phyloP scores from a whole-genome alignment of 805 yeast genomes.

The Starmerella stellata region DNA sequence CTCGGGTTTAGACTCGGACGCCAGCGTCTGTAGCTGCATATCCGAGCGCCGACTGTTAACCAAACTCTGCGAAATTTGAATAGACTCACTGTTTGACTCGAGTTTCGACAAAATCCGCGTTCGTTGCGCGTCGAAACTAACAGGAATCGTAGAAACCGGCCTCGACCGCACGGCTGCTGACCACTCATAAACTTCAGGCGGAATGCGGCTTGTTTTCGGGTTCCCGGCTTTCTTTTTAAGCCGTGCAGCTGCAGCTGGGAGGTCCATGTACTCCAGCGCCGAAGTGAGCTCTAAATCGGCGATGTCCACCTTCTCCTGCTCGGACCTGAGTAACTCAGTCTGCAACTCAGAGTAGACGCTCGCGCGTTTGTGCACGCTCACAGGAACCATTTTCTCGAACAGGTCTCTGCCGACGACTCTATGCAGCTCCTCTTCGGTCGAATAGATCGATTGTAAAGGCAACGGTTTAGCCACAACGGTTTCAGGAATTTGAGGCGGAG shows the following conservation, averaged over 20 bases:
- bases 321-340: slow-evolving; percentile 54
- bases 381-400: slow-evolving; percentile 65
- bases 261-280: slow-evolving; percentile 58
- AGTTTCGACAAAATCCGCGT: slow-evolving; percentile 13
- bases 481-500: slow-evolving; percentile 48
- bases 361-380: slow-evolving; percentile 69
- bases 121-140: slow-evolving; percentile 18
- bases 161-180: slow-evolving; percentile 18
- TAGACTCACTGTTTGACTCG: slow-evolving; percentile 5
- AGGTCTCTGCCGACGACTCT: slow-evolving; percentile 36
- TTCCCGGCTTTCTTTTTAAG: slow-evolving; percentile 1
- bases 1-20: slow-evolving; percentile 29
- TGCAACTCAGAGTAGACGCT: slow-evolving; percentile 81
- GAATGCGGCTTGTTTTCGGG: slow-evolving; percentile 14
- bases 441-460: slow-evolving; percentile 27
- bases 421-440: slow-evolving; percentile 26
- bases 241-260: slow-evolving; percentile 33
- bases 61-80: slow-evolving; percentile 21
- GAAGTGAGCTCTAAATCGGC: slow-evolving; percentile 65
- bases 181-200: slow-evolving; percentile 28
- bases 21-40: slow-evolving; percentile 38
- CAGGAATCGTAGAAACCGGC: slow-evolving; percentile 5
- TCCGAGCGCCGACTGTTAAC: slow-evolving; percentile 29
- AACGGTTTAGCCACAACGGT: slow-evolving; percentile 51
- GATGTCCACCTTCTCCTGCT: slow-evolving; percentile 55